These are phyloP conservation scores for Pseudonitzschia delicatissima DNA, from an alignment of 108 stramenopile species.

Conservation along the genomic window DNA sequence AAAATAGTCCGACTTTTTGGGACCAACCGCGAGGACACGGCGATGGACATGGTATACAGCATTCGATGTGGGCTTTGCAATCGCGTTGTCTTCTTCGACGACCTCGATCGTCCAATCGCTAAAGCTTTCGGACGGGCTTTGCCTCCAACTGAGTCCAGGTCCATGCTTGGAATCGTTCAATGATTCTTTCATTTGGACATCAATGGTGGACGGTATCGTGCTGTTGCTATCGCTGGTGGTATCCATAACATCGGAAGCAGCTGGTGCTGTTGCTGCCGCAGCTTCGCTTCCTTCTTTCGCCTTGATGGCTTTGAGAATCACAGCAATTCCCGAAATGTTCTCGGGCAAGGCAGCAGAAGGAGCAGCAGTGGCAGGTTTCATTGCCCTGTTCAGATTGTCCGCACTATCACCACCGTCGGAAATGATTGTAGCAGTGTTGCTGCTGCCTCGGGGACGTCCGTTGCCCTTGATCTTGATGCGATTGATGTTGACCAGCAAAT, in stretches of 20 bases:
- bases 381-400: not conserved
- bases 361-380: not conserved
- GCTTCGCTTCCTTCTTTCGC: not conserved
- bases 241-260: not conserved
- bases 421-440: not conserved
- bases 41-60: constrained; percentile 45
- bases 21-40: constrained; percentile 45
- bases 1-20: constrained; percentile 45
- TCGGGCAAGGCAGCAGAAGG: not conserved
- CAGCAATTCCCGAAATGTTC: not conserved
- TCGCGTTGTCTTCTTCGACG: constrained; percentile 1
- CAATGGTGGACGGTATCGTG: constrained; percentile 5
- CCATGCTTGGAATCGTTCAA: not conserved
- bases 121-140: constrained; percentile 35
- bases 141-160: constrained; percentile 29
- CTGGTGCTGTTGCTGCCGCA: not conserved
- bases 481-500: constrained; percentile 21
- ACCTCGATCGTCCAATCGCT: constrained; percentile 53
- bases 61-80: not conserved
- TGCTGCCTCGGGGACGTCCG: constrained; percentile 44
- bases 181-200: not conserved
- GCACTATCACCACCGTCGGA: not conserved
- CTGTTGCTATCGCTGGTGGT: not conserved
- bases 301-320: constrained; percentile 10
- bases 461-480: constrained; percentile 31